Conservation (phyloP, 208 protist genomes). For the Angomonas deanei region DNA sequence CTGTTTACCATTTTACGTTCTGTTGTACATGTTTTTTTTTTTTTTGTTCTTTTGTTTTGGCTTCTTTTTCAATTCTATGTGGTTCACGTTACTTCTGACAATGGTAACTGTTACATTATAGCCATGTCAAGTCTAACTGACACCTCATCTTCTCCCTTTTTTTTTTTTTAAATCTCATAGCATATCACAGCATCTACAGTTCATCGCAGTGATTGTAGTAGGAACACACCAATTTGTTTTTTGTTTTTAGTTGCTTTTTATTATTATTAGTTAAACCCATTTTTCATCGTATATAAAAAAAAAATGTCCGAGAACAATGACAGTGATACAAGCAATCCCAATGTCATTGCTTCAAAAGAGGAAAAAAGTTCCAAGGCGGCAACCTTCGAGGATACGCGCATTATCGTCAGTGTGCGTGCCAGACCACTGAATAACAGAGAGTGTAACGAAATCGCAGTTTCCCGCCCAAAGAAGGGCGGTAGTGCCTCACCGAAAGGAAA, state of each 20-base stretch:
- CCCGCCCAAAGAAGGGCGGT: neutral
- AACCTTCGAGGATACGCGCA: constrained; percentile 48
- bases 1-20: neutral
- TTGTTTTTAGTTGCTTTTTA: neutral
- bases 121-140: neutral
- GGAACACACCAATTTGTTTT: too few relatives aligned
- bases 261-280: neutral
- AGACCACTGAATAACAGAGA: constrained; percentile 62
- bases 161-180: constrained; percentile 6
- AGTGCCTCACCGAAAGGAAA: neutral
- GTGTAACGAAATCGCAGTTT: neutral
- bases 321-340: neutral
- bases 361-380: constrained; percentile 1
- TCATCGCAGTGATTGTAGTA: neutral
- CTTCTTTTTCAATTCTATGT: neutral
- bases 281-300: neutral
- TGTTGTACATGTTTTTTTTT: neutral
- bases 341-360: neutral
- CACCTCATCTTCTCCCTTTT: constrained; percentile 7
- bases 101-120: neutral
- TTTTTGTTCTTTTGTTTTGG: constrained; percentile 1
- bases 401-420: constrained; percentile 75
- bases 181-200: neutral
- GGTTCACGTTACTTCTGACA: neutral
- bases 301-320: neutral